phyloP scores from a whole-genome alignment of 192 early-diverging fungal species.

The Linderina pennispora region DNA sequence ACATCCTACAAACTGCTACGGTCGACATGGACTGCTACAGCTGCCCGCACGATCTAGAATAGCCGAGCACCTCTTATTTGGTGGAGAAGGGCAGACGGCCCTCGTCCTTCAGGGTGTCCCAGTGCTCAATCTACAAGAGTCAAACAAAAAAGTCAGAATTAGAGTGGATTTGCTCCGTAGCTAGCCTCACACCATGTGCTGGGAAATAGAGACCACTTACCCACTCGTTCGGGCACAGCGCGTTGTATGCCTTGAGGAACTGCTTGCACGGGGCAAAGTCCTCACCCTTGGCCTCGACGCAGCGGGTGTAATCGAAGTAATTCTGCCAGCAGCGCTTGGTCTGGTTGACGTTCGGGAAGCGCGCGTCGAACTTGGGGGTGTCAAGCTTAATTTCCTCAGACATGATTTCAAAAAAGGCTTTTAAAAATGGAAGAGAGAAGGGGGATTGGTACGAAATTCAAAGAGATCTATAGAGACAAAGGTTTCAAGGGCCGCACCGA shows the following conservation, averaged over 20 bases:
- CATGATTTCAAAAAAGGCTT: too few relatives aligned
- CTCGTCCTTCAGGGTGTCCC: slow-evolving; percentile 45
- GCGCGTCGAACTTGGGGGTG: slow-evolving; percentile 47
- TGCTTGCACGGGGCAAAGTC: slow-evolving; percentile 90
- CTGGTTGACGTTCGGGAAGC: slow-evolving; percentile 99
- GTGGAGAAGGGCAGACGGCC: slow-evolving; percentile 34
- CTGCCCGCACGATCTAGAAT: too few relatives aligned
- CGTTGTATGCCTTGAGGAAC: slow-evolving; percentile 77
- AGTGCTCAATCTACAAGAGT: slow-evolving; percentile 41
- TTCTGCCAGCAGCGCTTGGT: slow-evolving; percentile 99
- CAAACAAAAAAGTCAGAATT: not conserved
- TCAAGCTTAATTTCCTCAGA: slow-evolving; percentile 21
- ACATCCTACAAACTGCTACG: too few relatives aligned
- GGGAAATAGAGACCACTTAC: slow-evolving; percentile 50
- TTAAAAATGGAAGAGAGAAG: not conserved
- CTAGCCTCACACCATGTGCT: not conserved
- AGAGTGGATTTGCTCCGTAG: not conserved
- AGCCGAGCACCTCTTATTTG: slow-evolving; percentile 3
- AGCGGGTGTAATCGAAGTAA: slow-evolving; percentile 93
- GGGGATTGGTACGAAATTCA: too few relatives aligned
- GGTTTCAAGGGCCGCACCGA: too few relatives aligned
- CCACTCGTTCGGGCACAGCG: slow-evolving; percentile 90
- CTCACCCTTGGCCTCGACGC: slow-evolving; percentile 91
- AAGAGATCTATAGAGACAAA: too few relatives aligned
- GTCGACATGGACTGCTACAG: too few relatives aligned